Base-by-base conservation (phyloP, 257 asterid species). In the Solanum paucissectum region DNA sequence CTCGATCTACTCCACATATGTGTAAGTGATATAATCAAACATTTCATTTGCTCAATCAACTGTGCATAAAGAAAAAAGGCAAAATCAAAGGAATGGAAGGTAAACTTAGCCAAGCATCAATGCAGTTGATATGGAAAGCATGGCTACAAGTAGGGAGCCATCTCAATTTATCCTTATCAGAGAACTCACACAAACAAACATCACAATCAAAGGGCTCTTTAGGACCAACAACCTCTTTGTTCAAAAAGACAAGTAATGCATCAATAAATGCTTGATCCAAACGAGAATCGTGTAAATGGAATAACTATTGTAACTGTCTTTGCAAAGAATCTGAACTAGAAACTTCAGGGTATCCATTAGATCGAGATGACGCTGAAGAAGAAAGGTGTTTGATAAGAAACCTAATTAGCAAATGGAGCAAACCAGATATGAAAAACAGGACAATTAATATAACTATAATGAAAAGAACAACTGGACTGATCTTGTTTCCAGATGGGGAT, bases 161-260 rank as follows among this genome's bases (percentile, higher is more conserved):
- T 86, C 99, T 93, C 90, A 96, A 84, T 42, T 96, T 96, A 38
- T 96, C 98, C 66, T 91, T 91, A 89, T 92, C 95, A 0, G 94
- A 21, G 77, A 96, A 96, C 84, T 95, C 99, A 86, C 98, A 92
- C 91, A 96, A 92, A 87, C 99, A 96, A 42, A 95, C 98, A 3
- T 98, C 98, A 86, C 99, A 96, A 91, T 96, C 98, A 71, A 95
- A 94, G 12, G 97, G 99, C 92, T 96, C 98, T 68, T 94, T 93
- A 5, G 96, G 93, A 49, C 99, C 98, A 12, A 93, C 93, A 29
- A 96, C 95, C 89, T 95, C 98, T 89, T 92, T 95, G n/a, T 94
- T 95, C 49, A 94, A 87, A 84, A 96, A 96, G 0, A 95, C 94
- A 1, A 98, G 99, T 83, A 96, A 91, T 11, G 98, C 95, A 84